phyloP scores from a whole-genome alignment of 2,329 filamentous ascomycete genomes.

The Claviceps sp. region DNA sequence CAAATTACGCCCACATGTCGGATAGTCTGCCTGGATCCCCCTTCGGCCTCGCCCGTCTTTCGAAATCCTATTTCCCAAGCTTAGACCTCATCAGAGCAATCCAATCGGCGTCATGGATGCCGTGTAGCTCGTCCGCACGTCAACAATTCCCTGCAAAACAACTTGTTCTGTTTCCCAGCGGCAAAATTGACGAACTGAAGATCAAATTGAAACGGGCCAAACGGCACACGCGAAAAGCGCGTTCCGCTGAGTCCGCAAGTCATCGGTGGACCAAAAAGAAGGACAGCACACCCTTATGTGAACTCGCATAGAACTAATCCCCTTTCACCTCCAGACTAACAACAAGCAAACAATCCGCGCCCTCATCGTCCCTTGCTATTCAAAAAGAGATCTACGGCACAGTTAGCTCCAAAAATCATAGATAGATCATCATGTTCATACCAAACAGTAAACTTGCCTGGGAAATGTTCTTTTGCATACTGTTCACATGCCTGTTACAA shows the following conservation, averaged over 20 bases:
- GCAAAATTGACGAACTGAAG: neutral
- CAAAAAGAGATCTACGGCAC: slow-evolving; percentile 22
- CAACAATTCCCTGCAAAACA: neutral
- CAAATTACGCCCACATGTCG: neutral
- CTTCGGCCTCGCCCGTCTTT: neutral
- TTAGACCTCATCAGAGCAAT: neutral
- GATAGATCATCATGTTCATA: no score
- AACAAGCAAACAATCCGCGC: neutral
- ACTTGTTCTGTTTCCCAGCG: neutral
- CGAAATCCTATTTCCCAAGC: neutral
- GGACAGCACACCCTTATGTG: neutral
- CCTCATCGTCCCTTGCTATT: slow-evolving; percentile 25
- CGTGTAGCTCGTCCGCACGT: neutral
- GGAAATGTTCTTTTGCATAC: slow-evolving; percentile 92
- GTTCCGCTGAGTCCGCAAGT: neutral
- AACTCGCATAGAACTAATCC: neutral
- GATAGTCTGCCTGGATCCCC: neutral
- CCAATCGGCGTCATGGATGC: neutral
- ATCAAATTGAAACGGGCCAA: neutral
- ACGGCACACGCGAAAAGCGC: neutral
- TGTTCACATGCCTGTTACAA: slow-evolving; percentile 45
- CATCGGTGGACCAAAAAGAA: neutral
- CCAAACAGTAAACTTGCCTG: slow-evolving; percentile 25
- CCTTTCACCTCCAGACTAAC: neutral
- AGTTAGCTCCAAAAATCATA: slow-evolving; percentile 13